Conservation (phyloP, 768 basidiomycete species). For the Phlebiopsis gigantea region DNA sequence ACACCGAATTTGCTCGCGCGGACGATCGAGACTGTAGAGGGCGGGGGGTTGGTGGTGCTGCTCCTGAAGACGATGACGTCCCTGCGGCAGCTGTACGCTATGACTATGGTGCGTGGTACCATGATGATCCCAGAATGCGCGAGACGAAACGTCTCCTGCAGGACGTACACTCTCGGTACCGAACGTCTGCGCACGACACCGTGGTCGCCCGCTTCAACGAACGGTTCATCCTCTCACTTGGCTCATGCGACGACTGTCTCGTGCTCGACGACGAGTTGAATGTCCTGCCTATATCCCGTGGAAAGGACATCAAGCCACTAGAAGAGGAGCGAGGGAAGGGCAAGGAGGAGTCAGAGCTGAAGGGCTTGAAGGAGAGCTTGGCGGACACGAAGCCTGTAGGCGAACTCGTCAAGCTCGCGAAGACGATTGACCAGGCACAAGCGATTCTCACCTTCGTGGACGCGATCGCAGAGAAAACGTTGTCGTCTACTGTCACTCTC, state of each 20-base stretch:
- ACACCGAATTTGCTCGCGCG: conserved; percentile 96
- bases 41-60: conserved; percentile 84
- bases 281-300: conserved; percentile 91
- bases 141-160: conserved; percentile 25
- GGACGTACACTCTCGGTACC: conserved; percentile 95
- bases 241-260: conserved; percentile 87
- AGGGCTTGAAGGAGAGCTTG: conserved; percentile 71
- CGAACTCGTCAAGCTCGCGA: conserved; percentile 83
- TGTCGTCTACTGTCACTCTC: conserved; percentile 91
- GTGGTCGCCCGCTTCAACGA: conserved; percentile 97
- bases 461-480: conserved; percentile 87
- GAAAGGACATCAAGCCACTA: conserved; percentile 82
- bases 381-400: conserved; percentile 83
- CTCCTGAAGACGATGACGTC: conserved; percentile 95
- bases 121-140: background rate
- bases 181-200: conserved; percentile 85
- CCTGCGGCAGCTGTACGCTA: conserved; percentile 86
- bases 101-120: conserved; percentile 57
- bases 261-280: conserved; percentile 98
- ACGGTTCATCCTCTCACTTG: conserved; percentile 95
- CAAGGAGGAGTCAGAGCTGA: conserved; percentile 59
- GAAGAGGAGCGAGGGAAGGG: conserved; percentile 45
- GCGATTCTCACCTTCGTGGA: conserved; percentile 93
- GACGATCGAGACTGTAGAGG: conserved; percentile 97
- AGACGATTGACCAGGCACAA: conserved; percentile 92